Evolutionary conservation across 352 stramenopile species (phyloP).

Genomic region (Globisporangium mamillatum): DNA sequence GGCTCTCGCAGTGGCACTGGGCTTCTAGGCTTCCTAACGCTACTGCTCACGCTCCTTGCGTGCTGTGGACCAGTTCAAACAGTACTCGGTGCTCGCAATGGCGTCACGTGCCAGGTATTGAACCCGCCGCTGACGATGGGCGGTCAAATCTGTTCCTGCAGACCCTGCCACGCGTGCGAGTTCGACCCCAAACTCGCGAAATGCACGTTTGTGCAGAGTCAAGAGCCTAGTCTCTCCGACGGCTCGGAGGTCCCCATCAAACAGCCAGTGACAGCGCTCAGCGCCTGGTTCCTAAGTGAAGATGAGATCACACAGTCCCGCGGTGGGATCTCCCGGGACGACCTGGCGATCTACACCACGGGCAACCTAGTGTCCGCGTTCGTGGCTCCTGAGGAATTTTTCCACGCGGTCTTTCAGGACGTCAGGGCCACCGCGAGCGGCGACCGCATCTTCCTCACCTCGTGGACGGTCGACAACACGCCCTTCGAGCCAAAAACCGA

Average conservation of each 20-base stretch:
- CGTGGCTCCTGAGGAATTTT: conserved; percentile 23
- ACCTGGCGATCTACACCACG: conserved; percentile 15
- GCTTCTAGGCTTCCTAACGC: not conserved
- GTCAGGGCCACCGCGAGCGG: conserved; percentile 23
- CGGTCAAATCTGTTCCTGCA: conserved; percentile 28
- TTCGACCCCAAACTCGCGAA: conserved; percentile 14
- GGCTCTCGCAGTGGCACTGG: not conserved
- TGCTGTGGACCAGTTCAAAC: not conserved
- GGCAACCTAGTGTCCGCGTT: conserved; percentile 24
- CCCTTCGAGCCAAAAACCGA: conserved; percentile 11
- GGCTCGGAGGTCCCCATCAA: conserved; percentile 16
- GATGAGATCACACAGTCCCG: conserved; percentile 28
- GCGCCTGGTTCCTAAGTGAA: conserved; percentile 27
- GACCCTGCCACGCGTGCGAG: conserved; percentile 34
- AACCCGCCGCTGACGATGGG: conserved; percentile 19
- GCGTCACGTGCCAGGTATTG: conserved; percentile 9
- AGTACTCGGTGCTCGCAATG: not conserved
- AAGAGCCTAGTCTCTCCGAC: conserved; percentile 20
- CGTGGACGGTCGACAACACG: conserved; percentile 16
- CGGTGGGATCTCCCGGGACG: conserved; percentile 18
- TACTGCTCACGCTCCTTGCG: not conserved
- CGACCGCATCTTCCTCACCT: conserved; percentile 16
- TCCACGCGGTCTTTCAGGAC: conserved; percentile 26
- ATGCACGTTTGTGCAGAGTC: conserved; percentile 21
- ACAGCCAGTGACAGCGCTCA: conserved; percentile 21